Percentiles rank a stretch among this genome's conserved stretches.
phyloP scores from a whole-genome alignment of 768 basidiomycete genomes.

The Chiua virens region DNA sequence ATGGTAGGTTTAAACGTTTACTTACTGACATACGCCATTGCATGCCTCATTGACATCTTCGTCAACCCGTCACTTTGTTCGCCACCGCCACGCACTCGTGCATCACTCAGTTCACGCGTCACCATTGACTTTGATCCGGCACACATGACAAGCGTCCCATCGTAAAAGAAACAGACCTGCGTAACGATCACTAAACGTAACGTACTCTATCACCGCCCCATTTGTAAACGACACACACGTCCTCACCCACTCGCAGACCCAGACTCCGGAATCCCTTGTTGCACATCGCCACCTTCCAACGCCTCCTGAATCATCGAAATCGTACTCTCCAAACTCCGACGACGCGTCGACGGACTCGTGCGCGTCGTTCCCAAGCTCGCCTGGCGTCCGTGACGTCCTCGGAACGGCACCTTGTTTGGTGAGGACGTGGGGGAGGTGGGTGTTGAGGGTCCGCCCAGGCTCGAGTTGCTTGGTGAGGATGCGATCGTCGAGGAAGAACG shows the following conservation, averaged over 20 bases:
- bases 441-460: slow-evolving; percentile 14
- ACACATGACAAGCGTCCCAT: too few relatives aligned
- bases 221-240: too few relatives aligned
- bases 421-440: slow-evolving; percentile 44
- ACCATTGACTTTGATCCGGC: too few relatives aligned
- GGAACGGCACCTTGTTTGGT: slow-evolving; percentile 52
- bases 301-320: slow-evolving; percentile 94
- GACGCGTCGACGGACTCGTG: slow-evolving; percentile 90
- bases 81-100: too few relatives aligned
- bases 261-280: not conserved
- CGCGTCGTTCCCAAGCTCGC: slow-evolving; percentile 83
- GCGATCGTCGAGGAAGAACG: slow-evolving; percentile 22
- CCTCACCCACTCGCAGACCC: too few relatives aligned
- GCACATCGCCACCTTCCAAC: slow-evolving; percentile 65
- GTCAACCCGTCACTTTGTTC: too few relatives aligned
- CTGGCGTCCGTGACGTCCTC: slow-evolving; percentile 52
- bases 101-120: too few relatives aligned
- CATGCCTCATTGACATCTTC: too few relatives aligned
- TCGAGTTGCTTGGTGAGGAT: slow-evolving; percentile 25
- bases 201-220: not conserved
- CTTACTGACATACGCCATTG: too few relatives aligned
- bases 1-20: too few relatives aligned
- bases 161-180: too few relatives aligned
- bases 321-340: slow-evolving; percentile 92
- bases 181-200: too few relatives aligned